These are phyloP conservation scores for Aspergillus nanangensis DNA, from an alignment of 495 filamentous ascomycete genomes.

Conservation along the genomic window DNA sequence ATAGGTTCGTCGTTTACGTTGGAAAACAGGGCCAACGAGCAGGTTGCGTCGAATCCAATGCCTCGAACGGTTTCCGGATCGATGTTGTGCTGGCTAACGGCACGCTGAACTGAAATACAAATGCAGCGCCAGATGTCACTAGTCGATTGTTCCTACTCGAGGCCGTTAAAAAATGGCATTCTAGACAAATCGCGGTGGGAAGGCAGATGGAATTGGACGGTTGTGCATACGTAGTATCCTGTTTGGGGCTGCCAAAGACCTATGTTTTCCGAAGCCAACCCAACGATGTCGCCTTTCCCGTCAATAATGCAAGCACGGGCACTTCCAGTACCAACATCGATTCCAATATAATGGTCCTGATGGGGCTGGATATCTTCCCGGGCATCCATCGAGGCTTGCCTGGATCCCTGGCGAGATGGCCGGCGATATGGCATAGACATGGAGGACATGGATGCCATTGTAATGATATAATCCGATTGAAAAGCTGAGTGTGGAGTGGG, in stretches of 20 bases:
- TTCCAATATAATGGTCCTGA: conserved; percentile 74
- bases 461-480: background rate
- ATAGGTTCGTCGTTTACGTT: conserved; percentile 86
- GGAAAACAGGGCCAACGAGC: conserved; percentile 87
- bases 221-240: conserved; percentile 78
- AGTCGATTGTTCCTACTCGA: conserved; percentile 87
- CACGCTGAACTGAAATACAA: conserved; percentile 72
- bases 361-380: conserved; percentile 52
- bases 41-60: conserved; percentile 96
- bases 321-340: conserved; percentile 95
- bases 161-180: background rate
- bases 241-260: conserved; percentile 89
- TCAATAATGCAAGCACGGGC: conserved; percentile 94
- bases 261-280: conserved; percentile 84
- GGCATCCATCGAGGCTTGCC: conserved; percentile 51
- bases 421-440: conserved; percentile 24
- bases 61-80: conserved; percentile 69
- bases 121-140: conserved; percentile 93
- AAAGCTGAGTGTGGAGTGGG: background rate
- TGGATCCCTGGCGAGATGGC: conserved; percentile 35
- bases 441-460: conserved; percentile 21
- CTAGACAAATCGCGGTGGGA: background rate
- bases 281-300: conserved; percentile 84
- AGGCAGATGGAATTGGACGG: too few species aligned
- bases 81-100: conserved; percentile 73